Conservation (phyloP, 1,284 basidiomycete species). For the Exobasidium cylindrosporum region DNA sequence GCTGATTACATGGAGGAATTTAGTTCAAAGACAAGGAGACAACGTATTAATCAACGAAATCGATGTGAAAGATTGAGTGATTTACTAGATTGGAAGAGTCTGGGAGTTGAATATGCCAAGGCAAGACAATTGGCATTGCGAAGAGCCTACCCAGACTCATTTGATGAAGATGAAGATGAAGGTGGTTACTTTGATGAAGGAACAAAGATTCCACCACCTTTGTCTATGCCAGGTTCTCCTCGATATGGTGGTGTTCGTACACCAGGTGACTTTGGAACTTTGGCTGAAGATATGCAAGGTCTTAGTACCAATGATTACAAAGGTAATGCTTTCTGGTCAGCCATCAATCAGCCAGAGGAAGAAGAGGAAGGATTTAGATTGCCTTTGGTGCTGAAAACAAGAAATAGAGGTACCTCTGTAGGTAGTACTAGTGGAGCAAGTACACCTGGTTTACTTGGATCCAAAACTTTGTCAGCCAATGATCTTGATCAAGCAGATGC, state of each 20-base stretch:
- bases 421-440: conserved; percentile 45
- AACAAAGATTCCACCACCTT: conserved; percentile 65
- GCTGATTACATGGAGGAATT: conserved; percentile 60
- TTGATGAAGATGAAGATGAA: conserved; percentile 66
- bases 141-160: conserved; percentile 91
- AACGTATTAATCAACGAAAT: conserved; percentile 97
- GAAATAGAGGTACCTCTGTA: conserved; percentile 39
- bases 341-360: conserved; percentile 40
- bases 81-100: conserved; percentile 94
- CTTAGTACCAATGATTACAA: conserved; percentile 47
- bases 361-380: conserved; percentile 47
- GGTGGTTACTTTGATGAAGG: conserved; percentile 62
- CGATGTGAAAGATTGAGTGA: conserved; percentile 76
- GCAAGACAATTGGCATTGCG: conserved; percentile 86
- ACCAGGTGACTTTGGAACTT: conserved; percentile 47
- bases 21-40: conserved; percentile 82
- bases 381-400: conserved; percentile 42
- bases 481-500: conserved; percentile 44
- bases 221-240: conserved; percentile 83
- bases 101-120: conserved; percentile 95
- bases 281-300: conserved; percentile 47
- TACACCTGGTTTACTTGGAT: conserved; percentile 43
- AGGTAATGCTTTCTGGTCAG: conserved; percentile 45
- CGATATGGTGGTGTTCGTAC: conserved; percentile 59
- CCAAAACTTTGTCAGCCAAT: conserved; percentile 38